Percentiles rank a stretch among this genome's conserved stretches.
Conservation (phyloP, 495 filamentous ascomycete species). For the Aspergillus egyptiacus region DNA sequence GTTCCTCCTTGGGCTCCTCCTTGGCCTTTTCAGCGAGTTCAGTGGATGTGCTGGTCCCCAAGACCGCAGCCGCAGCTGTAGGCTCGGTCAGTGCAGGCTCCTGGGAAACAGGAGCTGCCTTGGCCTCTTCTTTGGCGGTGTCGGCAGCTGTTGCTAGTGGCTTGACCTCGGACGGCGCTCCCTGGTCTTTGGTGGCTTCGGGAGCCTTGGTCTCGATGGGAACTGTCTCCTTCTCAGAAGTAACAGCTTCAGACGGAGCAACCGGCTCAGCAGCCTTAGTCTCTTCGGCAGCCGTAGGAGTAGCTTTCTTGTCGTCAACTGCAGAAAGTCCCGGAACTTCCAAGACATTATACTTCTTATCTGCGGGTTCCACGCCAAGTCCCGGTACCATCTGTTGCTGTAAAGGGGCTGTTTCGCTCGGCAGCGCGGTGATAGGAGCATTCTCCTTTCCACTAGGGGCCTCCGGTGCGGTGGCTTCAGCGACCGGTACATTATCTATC, state of each 20-base stretch:
- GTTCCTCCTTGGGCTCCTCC: not conserved
- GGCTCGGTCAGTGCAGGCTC: constrained; percentile 1
- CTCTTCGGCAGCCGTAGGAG: not conserved
- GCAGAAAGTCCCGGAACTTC: constrained; percentile 17
- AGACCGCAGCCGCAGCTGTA: not conserved
- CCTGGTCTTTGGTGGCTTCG: not conserved
- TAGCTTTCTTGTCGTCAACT: constrained; percentile 4
- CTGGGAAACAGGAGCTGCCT: not conserved
- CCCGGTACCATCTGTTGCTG: constrained; percentile 21
- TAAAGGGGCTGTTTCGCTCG: constrained; percentile 4
- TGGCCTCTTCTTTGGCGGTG: constrained; percentile 1
- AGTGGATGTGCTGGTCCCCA: not conserved
- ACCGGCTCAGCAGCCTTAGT: not conserved
- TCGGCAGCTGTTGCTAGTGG: not conserved
- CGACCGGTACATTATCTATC: constrained; percentile 14
- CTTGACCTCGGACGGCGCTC: not conserved
- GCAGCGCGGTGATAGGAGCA: not conserved
- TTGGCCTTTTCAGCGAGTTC: not conserved
- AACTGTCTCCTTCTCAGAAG: constrained; percentile 9
- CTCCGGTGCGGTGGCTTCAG: constrained; percentile 1
- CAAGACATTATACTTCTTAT: constrained; percentile 11
- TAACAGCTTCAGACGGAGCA: not conserved
- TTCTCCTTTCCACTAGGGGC: constrained; percentile 5
- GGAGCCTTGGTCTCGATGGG: constrained; percentile 1
- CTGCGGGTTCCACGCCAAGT: constrained; percentile 16